Base-by-base conservation (phyloP, 2,329 filamentous ascomycete species). In the Fusarium neocosmosporiellum region DNA sequence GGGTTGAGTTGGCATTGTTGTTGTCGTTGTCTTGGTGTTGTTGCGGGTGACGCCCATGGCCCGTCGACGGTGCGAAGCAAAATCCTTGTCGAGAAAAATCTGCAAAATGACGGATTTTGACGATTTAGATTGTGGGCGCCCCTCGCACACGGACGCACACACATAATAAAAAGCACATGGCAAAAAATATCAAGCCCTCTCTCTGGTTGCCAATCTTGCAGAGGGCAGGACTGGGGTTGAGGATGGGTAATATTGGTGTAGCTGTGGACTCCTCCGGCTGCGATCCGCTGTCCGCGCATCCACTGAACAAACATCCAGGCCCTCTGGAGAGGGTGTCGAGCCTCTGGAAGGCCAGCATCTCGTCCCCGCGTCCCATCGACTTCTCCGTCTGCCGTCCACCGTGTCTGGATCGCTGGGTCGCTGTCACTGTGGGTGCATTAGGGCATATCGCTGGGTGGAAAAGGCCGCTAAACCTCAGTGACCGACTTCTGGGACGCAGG, bases 401-500 rank as follows among this genome's bases (percentile, higher is more conserved):
- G 69, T 74, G 71, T 74, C 74, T 75, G 69, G 73, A 77, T 77
- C 75, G 73, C 70, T 77, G 72, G 67, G 75, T 75, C 74, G 72
- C 72, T 77, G 75, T 77, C 75, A 77, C 72, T 71, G 75, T 75
- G 74, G 71, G 71, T 78, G 76, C 75, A 76, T 79, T 77, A 79
- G 77, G 72, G 77, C 70, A 74, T 75, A 72, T 74, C 54, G 67
- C 71, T 50, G 46, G 70, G 73, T 70, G 73, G 24, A 54, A 63
- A 77, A 63, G 77, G 78, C 76, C 76, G 74, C 77, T 78, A 78
- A 75, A 77, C 74, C 75, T 78, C 74, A 74, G 77, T 78, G 70
- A 78, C 77, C 67, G 69, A 76, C 66, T 73, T 71, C 74, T 79
- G 78, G 78, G 78, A 78, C 76, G 63, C 68, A 72, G 75, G 74